Base-by-base conservation (phyloP, 345 rosid species). In the Acer negundo region DNA sequence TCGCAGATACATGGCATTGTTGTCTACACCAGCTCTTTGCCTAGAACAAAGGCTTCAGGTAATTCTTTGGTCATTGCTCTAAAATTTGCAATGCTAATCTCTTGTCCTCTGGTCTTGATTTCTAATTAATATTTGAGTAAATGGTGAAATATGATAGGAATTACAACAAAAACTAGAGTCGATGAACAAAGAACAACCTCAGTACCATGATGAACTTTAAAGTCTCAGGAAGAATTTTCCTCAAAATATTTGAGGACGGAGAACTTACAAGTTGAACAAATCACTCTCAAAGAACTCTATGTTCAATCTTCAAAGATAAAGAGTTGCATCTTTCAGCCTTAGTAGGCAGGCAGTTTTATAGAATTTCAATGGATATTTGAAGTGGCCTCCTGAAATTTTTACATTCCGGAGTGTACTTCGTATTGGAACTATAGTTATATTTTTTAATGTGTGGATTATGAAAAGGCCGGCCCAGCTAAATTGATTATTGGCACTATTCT, bases 1-100 rank as follows among this genome's bases (percentile, higher is more conserved):
- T 84, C 74, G 58, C 87, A 96, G 99, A 81, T 94, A 96, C 61
- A 85, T 86, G 22, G 95, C 95, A 12, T 61, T 90, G 24, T 59
- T 97, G 72, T 87, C 91, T 28, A 93, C 97, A 53, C 94, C 99
- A 35, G 91, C 91, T 62, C 78, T 89, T 49, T 96, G 98, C 82
- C 63, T 82, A 79, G 97, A 91, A 80, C 91, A 86, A 71, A 91
- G 87, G 84, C 91, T 92, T 35, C 86, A 82, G 93, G 99, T 91
- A 87, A 86, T 49, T 68, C 38, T 15, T 42, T 17, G 20, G 19
- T n/a, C 28, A 13, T 12, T 20, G n/a, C 53, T 61, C 17, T 65
- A 47, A 62, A 74, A 22, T 69, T 28, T 47, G 70, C 11, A 10
- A 51, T 80, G 28, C 46, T 19, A 53, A 53, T 46, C 35, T 35